Evolutionary conservation across 75 land plant species (phyloP).

Genomic region (Larix kaempferi): DNA sequence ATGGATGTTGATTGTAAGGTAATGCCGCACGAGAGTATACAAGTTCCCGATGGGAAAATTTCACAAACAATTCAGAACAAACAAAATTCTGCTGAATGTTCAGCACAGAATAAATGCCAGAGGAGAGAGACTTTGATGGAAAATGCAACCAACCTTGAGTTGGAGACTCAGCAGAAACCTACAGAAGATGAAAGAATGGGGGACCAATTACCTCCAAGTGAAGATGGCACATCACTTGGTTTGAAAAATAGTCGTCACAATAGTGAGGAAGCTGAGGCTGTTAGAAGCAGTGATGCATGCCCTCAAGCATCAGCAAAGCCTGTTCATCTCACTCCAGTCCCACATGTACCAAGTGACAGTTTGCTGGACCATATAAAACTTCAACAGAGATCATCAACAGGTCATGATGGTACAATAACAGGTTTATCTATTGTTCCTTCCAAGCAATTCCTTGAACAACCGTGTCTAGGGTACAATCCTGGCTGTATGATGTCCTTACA

Average conservation of each 20-base stretch:
- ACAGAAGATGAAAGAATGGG: background rate
- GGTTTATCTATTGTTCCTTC: background rate
- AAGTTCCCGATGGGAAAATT: background rate
- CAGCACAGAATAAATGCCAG: slow-evolving; percentile 2
- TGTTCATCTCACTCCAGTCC: background rate
- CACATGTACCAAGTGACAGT: background rate
- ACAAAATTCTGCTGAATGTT: slow-evolving; percentile 2
- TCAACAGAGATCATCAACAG: background rate
- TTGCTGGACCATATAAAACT: slow-evolving; percentile 1
- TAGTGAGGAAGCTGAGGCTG: slow-evolving; percentile 5
- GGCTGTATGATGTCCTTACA: background rate
- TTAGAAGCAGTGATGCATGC: slow-evolving; percentile 9
- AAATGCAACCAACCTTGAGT: background rate
- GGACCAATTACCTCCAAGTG: background rate
- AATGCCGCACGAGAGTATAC: background rate
- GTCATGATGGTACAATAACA: background rate
- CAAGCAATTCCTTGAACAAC: background rate
- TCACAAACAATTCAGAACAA: slow-evolving; percentile 7
- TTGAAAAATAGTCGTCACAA: background rate
- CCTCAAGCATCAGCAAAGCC: background rate
- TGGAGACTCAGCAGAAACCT: background rate
- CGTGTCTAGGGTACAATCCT: background rate
- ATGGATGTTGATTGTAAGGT: background rate
- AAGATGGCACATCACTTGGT: background rate
- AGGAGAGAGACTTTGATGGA: slow-evolving; percentile 2